These are phyloP conservation scores for Tetradesmus obliquus DNA, from an alignment of 139 green algal species.

Conservation along the genomic window DNA sequence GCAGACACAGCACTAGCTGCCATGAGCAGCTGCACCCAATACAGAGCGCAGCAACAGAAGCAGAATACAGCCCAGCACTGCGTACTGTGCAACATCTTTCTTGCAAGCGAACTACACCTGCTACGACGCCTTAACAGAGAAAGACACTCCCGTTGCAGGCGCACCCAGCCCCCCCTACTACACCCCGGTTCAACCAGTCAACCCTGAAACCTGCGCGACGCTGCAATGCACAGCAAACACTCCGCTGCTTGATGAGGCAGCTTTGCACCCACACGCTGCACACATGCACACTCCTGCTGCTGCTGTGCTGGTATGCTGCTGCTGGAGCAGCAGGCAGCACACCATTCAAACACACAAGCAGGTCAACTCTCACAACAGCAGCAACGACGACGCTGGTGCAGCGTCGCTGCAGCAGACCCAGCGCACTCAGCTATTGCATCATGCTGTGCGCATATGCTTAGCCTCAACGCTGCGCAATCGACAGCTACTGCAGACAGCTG, in stretches of 20 bases:
- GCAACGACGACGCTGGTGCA: neutral
- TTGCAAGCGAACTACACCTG: neutral
- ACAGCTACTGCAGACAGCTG: neutral
- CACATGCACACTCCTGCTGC: slow-evolving; percentile 5
- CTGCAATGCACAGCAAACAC: neutral
- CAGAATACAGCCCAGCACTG: neutral
- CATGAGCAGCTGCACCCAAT: neutral
- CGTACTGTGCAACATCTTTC: neutral
- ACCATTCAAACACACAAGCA: neutral
- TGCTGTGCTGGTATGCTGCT: neutral
- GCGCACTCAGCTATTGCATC: neutral
- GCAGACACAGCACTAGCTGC: neutral
- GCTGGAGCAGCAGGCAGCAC: neutral
- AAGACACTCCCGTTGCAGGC: neutral
- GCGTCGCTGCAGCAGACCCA: neutral
- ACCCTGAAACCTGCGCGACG: neutral
- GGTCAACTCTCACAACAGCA: neutral
- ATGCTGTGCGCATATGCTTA: neutral
- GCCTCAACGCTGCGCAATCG: neutral
- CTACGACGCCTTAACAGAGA: neutral
- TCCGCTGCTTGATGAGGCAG: neutral
- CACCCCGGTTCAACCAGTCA: neutral
- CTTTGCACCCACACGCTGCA: neutral
- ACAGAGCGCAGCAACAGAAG: neutral
- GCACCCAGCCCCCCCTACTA: neutral